Evolutionary conservation across 768 basidiomycete genomes (phyloP), one percentile per base, ranked within the genome.

Genomic region (Mycena maculata): DNA sequence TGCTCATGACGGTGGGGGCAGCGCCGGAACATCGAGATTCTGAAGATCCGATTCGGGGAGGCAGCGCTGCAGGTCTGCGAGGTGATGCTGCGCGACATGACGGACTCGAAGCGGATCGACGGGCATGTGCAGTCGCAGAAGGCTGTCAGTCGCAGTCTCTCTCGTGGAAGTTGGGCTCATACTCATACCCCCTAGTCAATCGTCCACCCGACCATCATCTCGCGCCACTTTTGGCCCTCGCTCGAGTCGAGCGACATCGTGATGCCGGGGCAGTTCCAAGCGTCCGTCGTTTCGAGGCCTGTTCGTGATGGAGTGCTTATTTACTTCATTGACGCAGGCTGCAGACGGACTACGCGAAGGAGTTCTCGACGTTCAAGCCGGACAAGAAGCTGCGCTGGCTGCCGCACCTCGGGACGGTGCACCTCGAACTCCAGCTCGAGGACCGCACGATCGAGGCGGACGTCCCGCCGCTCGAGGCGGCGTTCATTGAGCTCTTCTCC

Each of bases 61-160:
- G 85, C 90, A 1, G 90, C 95, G 3, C 79, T 99, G 61, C 95
- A 98, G 76, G 93, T 95, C 7, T 98, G 96, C 82, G 97, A 99
- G 76, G 96, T 99, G 60, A 99, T 99, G 98, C 81, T 99, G 75
- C 93, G 90, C 74, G 98, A 99, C 76, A 93, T 99, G 89, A 92
- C 94, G 4, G 96, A 99, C 77, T 98, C 97, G 42, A 91, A 90
- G 73, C 87, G 95, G 36, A 92, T 92, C 53, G 94, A 99, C 76
- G 87, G 88, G n/a, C 92, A 92, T 76, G 87, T 99, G 2, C 94
- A 97, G 71, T 85, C 89, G 0, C 89, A 93, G 74, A 84, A 85
- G 54, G 65, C 81, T 52, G 94, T 95, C 72, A 71, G 90, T 73
- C 38, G 16, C 10, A 15, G 42, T 55, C 49, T 28, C 61, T 16